Base-by-base conservation (phyloP, 805 yeast species). In the Teunomyces barrocoloradensis region DNA sequence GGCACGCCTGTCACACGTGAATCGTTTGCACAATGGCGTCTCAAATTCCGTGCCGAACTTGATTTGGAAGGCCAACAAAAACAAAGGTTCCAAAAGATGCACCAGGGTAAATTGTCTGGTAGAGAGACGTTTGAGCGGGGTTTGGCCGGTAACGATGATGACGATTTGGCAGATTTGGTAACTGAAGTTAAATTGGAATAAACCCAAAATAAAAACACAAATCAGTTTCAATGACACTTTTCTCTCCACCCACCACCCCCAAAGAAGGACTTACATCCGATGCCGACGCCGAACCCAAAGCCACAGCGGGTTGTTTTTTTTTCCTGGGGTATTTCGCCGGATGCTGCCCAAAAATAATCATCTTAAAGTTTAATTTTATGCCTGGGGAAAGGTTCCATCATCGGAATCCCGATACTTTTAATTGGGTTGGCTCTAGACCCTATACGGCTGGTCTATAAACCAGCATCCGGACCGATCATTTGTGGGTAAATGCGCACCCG, bases 1-100 rank as follows among this genome's bases (percentile, higher is more conserved):
- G 99, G 99, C 30, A 94, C 98, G 0, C 80, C 86, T 46, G 97
- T 92, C 5, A 92, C 97, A 1, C 68, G 65, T 12, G 96, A 87
- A 55, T 74, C 85, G n/a, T 92, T 80, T 63, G 61, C 63, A 2
- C 74, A 64, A 40, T 92, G 99, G 99, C 75, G 96, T 59, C 46
- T 48, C 3, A 72, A 67, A 44, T 91, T 94, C 66, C 76, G 95
- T 48, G 69, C 73, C 48, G 97, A 88, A 58, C 68, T 84, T 79
- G 81, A 82, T n/a, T 69, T 81, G 52, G 92, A 87, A 55, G 77
- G 78, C 42, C 73, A 82, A 53, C 77, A 80, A 47, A 67, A 66
- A 30, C 69, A 74, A 44, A 74, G 88, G 53, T 77, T 78, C 50
- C 64, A 69, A 33, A 63, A 62, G n/a, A 79, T 83, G 59, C 92